These are phyloP conservation scores for Prototheca cutis DNA, from an alignment of 163 green algal genomes.

Conservation along the genomic window DNA sequence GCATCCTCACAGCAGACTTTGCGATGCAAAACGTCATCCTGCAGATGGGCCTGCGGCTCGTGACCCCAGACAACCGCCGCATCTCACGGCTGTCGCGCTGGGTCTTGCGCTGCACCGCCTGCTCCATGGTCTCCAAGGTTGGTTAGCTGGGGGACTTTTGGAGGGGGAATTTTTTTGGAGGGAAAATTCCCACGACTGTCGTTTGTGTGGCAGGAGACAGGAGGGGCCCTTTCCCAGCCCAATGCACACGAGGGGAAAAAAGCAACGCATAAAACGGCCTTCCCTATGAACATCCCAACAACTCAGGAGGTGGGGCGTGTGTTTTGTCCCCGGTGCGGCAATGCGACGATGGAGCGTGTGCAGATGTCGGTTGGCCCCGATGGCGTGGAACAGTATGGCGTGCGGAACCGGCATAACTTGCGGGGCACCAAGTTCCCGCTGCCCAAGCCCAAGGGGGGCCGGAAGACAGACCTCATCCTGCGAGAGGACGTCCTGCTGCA, in stretches of 20 bases:
- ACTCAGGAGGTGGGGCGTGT: conserved; percentile 56
- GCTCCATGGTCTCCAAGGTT: conserved; percentile 43
- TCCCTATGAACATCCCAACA: neutral
- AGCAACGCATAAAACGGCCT: no score
- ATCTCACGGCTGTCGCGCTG: conserved; percentile 57
- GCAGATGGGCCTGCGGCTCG: conserved; percentile 80
- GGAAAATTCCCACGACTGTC: no score
- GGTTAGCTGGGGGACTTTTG: neutral
- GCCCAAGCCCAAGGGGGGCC: conserved; percentile 79
- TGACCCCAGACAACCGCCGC: conserved; percentile 62
- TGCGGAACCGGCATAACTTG: conserved; percentile 66
- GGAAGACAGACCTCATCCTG: conserved; percentile 62
- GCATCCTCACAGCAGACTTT: conserved; percentile 82
- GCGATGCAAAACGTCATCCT: conserved; percentile 98
- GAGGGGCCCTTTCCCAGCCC: no score
- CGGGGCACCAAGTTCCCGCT: conserved; percentile 77
- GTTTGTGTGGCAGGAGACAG: no score
- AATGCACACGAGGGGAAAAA: no score
- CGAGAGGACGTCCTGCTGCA: conserved; percentile 49
- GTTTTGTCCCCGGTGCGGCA: conserved; percentile 93
- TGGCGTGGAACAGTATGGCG: conserved; percentile 71
- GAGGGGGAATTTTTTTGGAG: neutral
- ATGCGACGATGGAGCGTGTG: conserved; percentile 59
- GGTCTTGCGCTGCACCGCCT: conserved; percentile 63
- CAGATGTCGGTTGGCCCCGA: conserved; percentile 48